Evolutionary conservation across 345 rosid species (phyloP), one percentile per base, ranked within the genome.

Genomic region (Gossypium arboreum): DNA sequence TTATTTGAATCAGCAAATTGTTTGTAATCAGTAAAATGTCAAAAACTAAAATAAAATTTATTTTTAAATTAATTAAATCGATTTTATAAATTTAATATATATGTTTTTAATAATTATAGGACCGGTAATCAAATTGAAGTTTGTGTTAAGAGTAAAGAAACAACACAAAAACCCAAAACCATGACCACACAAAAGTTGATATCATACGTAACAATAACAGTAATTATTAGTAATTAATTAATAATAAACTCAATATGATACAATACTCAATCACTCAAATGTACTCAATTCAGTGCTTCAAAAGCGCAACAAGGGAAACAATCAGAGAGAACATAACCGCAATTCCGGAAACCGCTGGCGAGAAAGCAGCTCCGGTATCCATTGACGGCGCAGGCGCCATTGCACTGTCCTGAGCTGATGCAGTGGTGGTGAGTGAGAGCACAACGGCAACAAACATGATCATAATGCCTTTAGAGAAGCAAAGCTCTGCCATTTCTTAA

Each of bases 351-450:
- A 57, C 29, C 29, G 61, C 2, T 16, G 4, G 6, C 61, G 61
- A 57, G 61, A 57, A 22, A 6, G 61, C 61, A 57, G 83, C 77
- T 59, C 87, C 85, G 9, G 87, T 24, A 17, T 80, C 80, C 75
- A 66, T 57, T 2, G 72, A 54, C 3, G 85, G 81, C 3, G 86
- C 66, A 1, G 86, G 87, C 3, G 16, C 27, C 9, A 66, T 61
- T 0, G 84, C 83, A 78, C 57, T 12, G 20, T 69, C 75, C 79
- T 86, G 85, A 66, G 81, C 89, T 0, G 86, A 81, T 65, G 8
- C 20, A 7, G 18, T 62, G 8, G 75, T 44, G n/a, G 55, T 39
- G 2, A 68, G 2, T 6, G 71, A 20, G 27, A 77, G 48, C 20
- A 77, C 18, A 7, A 73, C 18, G 27, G 73, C 29, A 2, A 69